These are phyloP conservation scores for Mrakia blollopis DNA, from an alignment of 768 basidiomycete genomes.

Conservation along the genomic window DNA sequence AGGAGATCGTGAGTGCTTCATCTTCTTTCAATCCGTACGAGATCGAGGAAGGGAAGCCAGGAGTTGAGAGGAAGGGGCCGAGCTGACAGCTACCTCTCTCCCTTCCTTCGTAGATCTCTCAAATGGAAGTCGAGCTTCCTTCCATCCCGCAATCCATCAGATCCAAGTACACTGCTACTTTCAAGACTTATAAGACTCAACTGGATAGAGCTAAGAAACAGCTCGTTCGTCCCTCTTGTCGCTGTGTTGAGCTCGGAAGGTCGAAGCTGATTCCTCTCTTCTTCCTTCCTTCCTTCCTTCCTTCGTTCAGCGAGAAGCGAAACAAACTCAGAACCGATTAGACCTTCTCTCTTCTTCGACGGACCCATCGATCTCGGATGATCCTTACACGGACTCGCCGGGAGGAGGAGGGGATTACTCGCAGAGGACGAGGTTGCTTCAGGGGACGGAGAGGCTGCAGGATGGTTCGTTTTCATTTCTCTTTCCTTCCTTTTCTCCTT, in stretches of 20 bases:
- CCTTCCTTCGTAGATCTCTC: conserved; percentile 63
- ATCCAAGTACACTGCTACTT: conserved; percentile 66
- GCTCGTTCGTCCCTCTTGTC: conserved; percentile 42
- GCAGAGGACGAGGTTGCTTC: conserved; percentile 72
- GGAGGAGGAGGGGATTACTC: conserved; percentile 49
- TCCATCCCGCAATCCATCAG: conserved; percentile 84
- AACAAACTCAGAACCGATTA: conserved; percentile 62
- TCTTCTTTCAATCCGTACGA: not conserved
- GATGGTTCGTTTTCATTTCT: conserved; percentile 54
- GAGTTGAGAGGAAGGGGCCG: not conserved
- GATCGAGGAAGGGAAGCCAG: not conserved
- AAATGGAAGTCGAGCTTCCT: conserved; percentile 98
- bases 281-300: too few relatives aligned
- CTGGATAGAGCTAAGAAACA: conserved; percentile 73
- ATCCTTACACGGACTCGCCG: conserved; percentile 58
- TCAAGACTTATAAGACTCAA: conserved; percentile 68
- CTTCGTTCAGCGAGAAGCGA: conserved; percentile 57
- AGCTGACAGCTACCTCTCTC: not conserved
- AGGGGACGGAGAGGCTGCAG: conserved; percentile 70
- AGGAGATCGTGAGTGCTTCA: conserved; percentile 76
- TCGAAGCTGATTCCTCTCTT: too few relatives aligned
- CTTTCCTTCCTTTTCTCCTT: not conserved
- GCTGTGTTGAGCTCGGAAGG: too few relatives aligned
- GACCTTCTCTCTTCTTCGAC: conserved; percentile 63
- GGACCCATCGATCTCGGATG: conserved; percentile 54